Evolutionary conservation across 257 asterid species (phyloP).

Genomic region (Eucommia ulmoides): DNA sequence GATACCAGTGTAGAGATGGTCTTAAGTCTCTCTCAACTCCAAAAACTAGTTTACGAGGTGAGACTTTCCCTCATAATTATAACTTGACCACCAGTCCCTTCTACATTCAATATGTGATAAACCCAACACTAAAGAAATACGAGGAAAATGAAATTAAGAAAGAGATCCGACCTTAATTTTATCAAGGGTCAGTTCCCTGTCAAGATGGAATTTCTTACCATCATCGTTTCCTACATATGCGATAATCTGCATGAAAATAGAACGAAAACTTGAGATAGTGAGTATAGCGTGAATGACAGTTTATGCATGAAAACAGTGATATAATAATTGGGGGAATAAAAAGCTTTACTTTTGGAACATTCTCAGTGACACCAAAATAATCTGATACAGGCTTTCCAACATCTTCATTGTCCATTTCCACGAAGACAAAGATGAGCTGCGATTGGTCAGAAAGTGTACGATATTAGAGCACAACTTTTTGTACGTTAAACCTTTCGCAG

Average conservation of each 20-base stretch:
- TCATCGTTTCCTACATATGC: constrained; percentile 56
- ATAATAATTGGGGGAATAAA: neutral
- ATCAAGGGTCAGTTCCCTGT: constrained; percentile 50
- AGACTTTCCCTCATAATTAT: no score
- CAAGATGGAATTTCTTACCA: constrained; percentile 41
- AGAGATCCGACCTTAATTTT: constrained; percentile 50
- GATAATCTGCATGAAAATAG: constrained; percentile 37
- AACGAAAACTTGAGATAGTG: constrained; percentile 9
- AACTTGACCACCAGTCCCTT: no score
- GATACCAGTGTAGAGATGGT: no score
- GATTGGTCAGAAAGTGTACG: constrained; percentile 14
- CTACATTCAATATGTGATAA: no score
- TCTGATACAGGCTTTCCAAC: constrained; percentile 84
- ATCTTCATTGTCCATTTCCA: constrained; percentile 69
- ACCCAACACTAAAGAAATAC: no score
- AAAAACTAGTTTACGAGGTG: no score
- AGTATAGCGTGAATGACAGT: neutral
- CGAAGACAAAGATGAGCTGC: constrained; percentile 70
- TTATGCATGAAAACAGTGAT: neutral
- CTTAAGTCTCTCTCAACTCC: no score
- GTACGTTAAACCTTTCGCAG: no score
- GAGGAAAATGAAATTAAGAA: constrained; percentile 9
- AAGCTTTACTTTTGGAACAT: constrained; percentile 50
- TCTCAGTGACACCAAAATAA: constrained; percentile 69
- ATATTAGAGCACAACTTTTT: constrained; percentile 4